Evolutionary conservation across 1,284 basidiomycete genomes (phyloP).

Genomic region (Leccinum fallax): DNA sequence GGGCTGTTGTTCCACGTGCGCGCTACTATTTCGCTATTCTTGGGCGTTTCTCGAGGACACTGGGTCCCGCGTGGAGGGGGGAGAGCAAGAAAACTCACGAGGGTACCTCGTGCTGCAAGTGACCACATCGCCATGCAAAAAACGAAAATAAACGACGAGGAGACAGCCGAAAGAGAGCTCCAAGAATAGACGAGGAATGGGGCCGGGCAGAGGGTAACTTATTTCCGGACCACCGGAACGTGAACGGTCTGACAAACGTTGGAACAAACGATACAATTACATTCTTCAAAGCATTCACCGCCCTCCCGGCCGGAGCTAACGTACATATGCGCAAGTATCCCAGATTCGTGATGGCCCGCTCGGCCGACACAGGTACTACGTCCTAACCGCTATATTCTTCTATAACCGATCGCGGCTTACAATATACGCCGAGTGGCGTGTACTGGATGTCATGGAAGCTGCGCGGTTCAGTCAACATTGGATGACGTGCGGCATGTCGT

Average conservation of each 20-base stretch:
- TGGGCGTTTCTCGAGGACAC: background rate
- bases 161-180: background rate
- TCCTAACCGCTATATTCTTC: slow-evolving; percentile 31
- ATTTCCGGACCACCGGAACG: slow-evolving; percentile 3
- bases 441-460: slow-evolving; percentile 39
- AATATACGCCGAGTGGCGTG: slow-evolving; percentile 38
- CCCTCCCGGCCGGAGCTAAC: background rate
- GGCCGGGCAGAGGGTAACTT: slow-evolving; percentile 15
- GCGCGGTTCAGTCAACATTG: slow-evolving; percentile 11
- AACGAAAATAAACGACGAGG: background rate
- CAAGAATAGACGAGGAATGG: background rate
- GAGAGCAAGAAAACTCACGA: background rate
- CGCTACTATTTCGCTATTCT: background rate
- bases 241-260: background rate
- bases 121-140: background rate
- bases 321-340: slow-evolving; percentile 1
- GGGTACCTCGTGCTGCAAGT: background rate
- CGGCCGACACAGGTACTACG: background rate
- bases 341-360: slow-evolving; percentile 9
- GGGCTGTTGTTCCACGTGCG: background rate
- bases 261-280: background rate
- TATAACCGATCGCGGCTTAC: slow-evolving; percentile 39
- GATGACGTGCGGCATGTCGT: background rate
- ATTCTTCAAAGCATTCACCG: background rate
- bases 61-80: background rate